A percentile compares a stretch with the other conserved stretches of the same genome.
phyloP scores from a whole-genome alignment of 2,329 filamentous ascomycete species.

The Curvularia eragrostidis region DNA sequence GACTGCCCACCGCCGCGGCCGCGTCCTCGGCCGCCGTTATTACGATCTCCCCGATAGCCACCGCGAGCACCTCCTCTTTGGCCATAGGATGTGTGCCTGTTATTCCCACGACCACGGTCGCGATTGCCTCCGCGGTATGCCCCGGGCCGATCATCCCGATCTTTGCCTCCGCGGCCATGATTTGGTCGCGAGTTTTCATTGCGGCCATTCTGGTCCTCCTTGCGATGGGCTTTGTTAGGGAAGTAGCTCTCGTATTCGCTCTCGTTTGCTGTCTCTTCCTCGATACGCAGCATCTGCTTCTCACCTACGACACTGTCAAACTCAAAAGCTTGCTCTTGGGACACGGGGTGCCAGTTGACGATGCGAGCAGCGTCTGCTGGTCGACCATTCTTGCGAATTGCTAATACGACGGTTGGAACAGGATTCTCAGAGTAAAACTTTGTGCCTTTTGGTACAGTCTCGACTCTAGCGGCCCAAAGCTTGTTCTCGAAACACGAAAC shows the following conservation, averaged over 20 bases:
- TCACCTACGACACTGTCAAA: constrained; percentile 88
- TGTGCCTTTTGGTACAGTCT: constrained; percentile 70
- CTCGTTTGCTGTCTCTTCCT: constrained; percentile 69
- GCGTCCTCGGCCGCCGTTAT: constrained; percentile 41
- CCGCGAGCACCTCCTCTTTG: constrained; percentile 48
- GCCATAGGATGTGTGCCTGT: constrained; percentile 42
- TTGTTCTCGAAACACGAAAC: constrained; percentile 77
- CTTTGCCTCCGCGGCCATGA: constrained; percentile 30
- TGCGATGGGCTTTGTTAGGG: constrained; percentile 63
- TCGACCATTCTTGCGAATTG: constrained; percentile 74
- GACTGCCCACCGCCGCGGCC: constrained; percentile 41
- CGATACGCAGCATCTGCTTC: constrained; percentile 82
- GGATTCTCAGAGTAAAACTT: constrained; percentile 79
- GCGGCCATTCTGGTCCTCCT: constrained; percentile 53
- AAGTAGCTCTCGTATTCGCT: constrained; percentile 69
- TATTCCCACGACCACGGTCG: constrained; percentile 39
- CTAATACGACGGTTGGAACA: constrained; percentile 81
- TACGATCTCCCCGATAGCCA: constrained; percentile 50
- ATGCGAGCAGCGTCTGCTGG: constrained; percentile 84
- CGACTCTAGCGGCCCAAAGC: constrained; percentile 85
- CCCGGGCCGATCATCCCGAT: constrained; percentile 32
- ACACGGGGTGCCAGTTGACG: constrained; percentile 79
- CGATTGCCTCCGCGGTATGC: constrained; percentile 45
- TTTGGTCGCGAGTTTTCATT: constrained; percentile 36
- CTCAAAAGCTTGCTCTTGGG: constrained; percentile 71